Evolutionary conservation across 192 early-diverging fungal genomes (phyloP).

Genomic region (Coemansia sp.): DNA sequence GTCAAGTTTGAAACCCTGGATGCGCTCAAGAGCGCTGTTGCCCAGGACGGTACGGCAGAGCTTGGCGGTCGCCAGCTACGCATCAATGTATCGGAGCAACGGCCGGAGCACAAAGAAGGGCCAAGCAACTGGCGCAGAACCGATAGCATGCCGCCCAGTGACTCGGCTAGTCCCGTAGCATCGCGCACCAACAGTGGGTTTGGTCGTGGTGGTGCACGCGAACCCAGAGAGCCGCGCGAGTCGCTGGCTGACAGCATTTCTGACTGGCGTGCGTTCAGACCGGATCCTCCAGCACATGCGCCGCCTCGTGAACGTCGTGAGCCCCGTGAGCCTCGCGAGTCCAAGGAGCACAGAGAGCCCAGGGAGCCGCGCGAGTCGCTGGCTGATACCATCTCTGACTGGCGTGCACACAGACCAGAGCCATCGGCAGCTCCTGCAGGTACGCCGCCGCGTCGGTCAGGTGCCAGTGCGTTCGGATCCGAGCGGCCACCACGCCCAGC

Average conservation of each 20-base stretch:
- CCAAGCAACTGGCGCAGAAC: slow-evolving; percentile 40
- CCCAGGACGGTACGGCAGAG: slow-evolving; percentile 41
- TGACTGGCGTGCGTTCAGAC: slow-evolving; percentile 36
- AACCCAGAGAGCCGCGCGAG: slow-evolving; percentile 20
- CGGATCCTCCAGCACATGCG: slow-evolving; percentile 16
- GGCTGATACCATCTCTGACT: background rate
- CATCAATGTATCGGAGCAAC: slow-evolving; percentile 86
- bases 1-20: slow-evolving; percentile 89
- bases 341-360: slow-evolving; percentile 10
- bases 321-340: slow-evolving; percentile 9
- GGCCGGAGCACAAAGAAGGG: slow-evolving; percentile 30
- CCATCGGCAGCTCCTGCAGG: slow-evolving; percentile 14
- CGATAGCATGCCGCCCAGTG: background rate
- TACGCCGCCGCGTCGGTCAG: background rate
- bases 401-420: slow-evolving; percentile 2
- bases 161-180: slow-evolving; percentile 20
- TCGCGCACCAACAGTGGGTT: slow-evolving; percentile 42
- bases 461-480: background rate
- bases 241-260: slow-evolving; percentile 24
- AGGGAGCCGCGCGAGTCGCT: slow-evolving; percentile 13
- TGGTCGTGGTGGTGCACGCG: slow-evolving; percentile 15
- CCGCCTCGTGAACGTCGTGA: slow-evolving; percentile 1
- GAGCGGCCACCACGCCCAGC: slow-evolving; percentile 7
- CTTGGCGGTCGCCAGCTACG: slow-evolving; percentile 71
- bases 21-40: slow-evolving; percentile 77